phyloP scores from a whole-genome alignment of 176 grass and related monocot species.

The Oryza nivara region DNA sequence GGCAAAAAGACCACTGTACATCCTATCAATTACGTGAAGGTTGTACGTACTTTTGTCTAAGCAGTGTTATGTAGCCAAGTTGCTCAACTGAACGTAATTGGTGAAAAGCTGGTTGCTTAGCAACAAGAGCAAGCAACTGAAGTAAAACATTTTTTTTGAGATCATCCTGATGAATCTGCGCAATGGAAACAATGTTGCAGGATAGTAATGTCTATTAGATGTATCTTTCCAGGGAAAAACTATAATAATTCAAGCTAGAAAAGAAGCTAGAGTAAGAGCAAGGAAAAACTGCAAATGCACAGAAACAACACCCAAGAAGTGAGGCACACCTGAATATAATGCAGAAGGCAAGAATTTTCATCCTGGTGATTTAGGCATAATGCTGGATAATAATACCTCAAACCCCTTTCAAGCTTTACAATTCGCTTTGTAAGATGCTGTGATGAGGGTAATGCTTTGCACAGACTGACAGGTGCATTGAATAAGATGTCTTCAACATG shows the following conservation, averaged over 20 bases:
- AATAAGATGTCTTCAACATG: conserved; percentile 69
- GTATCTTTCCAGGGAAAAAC: background rate
- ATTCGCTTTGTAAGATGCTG: conserved; percentile 75
- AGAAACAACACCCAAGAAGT: conserved; percentile 5
- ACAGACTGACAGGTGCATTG: conserved; percentile 40
- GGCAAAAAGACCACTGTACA: background rate
- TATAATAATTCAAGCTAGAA: background rate
- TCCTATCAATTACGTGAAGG: background rate
- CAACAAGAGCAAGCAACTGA: conserved; percentile 80
- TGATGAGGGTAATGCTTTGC: conserved; percentile 65
- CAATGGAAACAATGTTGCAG: conserved; percentile 22
- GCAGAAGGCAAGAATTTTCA: conserved; percentile 87
- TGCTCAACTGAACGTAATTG: conserved; percentile 94
- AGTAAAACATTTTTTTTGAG: conserved; percentile 84
- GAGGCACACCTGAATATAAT: conserved; percentile 85
- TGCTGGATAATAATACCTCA: conserved; percentile 63
- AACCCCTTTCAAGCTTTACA: conserved; percentile 83
- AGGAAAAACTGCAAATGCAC: background rate
- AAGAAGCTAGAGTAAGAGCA: background rate
- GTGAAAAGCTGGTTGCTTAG: conserved; percentile 96
- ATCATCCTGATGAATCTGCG: conserved; percentile 94
- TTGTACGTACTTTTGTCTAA: conserved; percentile 62
- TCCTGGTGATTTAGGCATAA: conserved; percentile 74
- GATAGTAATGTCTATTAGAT: conserved; percentile 14
- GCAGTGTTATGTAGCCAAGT: conserved; percentile 89